phyloP scores from a whole-genome alignment of 176 grass and related monocot genomes.

The Triticum turgidum region DNA sequence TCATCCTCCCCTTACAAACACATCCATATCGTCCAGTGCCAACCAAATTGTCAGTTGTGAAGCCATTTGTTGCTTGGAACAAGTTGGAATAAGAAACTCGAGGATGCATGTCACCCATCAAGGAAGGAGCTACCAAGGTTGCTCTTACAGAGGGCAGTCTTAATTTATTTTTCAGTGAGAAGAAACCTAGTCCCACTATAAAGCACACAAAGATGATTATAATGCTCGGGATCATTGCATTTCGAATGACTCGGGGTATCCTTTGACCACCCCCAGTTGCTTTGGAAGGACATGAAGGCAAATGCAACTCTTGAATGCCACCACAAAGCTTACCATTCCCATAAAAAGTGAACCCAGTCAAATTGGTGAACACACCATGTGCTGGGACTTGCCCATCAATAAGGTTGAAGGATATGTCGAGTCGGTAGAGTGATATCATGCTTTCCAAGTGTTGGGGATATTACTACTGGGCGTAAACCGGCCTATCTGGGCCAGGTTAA shows the following conservation, averaged over 20 bases:
- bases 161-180: background rate
- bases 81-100: conserved; percentile 42
- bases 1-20: conserved; percentile 39
- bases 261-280: background rate
- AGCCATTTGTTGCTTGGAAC: conserved; percentile 35
- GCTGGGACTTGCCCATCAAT: conserved; percentile 46
- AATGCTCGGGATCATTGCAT: background rate
- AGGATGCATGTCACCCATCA: background rate
- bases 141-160: background rate
- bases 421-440: conserved; percentile 21
- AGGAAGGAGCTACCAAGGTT: background rate
- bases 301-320: conserved; percentile 34
- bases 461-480: too few relatives aligned
- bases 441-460: background rate
- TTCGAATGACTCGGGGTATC: background rate
- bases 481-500: too few relatives aligned
- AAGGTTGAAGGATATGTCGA: conserved; percentile 60
- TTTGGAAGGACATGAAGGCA: conserved; percentile 33
- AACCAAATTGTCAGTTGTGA: conserved; percentile 30
- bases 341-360: conserved; percentile 27
- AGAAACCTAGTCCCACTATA: background rate
- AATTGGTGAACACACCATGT: conserved; percentile 46
- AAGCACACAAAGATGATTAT: background rate
- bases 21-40: conserved; percentile 43
- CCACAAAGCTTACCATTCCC: conserved; percentile 53